A percentile compares a stretch with the other conserved stretches of the same genome.
phyloP scores from a whole-genome alignment of 2,329 filamentous ascomycete genomes.

The Aaosphaeria pasadenensis region DNA sequence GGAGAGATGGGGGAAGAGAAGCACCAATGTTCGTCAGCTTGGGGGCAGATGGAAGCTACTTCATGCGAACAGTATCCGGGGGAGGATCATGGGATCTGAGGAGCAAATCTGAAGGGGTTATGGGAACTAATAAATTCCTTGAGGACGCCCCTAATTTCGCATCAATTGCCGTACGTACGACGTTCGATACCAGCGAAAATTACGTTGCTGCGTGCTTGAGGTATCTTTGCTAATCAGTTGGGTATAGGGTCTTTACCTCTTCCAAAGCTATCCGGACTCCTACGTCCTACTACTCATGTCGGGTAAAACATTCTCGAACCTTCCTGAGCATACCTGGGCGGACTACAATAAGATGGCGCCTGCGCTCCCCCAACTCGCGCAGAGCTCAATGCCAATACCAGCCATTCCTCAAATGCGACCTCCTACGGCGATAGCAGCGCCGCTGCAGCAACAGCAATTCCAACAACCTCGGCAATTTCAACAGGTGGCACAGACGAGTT shows the following conservation, averaged over 20 bases:
- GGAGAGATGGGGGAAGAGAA: slow-evolving; percentile 22
- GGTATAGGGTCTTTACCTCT: slow-evolving; percentile 25
- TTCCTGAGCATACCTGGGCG: slow-evolving; percentile 29
- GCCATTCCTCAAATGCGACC: slow-evolving; percentile 13
- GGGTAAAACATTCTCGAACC: slow-evolving; percentile 29
- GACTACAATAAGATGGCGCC: slow-evolving; percentile 31
- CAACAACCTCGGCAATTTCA: not conserved
- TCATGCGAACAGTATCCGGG: slow-evolving; percentile 29
- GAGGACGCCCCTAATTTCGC: slow-evolving; percentile 18
- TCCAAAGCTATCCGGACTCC: slow-evolving; percentile 19
- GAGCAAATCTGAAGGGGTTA: slow-evolving; percentile 19
- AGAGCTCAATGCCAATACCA: slow-evolving; percentile 20
- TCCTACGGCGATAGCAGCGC: not conserved
- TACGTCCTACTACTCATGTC: slow-evolving; percentile 25
- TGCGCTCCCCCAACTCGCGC: slow-evolving; percentile 18
- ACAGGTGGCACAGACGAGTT: too few relatives aligned
- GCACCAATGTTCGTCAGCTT: slow-evolving; percentile 28
- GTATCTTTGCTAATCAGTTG: too few relatives aligned
- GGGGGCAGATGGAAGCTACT: slow-evolving; percentile 27
- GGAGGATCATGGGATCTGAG: slow-evolving; percentile 32
- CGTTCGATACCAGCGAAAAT: too few relatives aligned
- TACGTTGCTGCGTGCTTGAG: too few relatives aligned
- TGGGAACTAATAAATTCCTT: slow-evolving; percentile 25
- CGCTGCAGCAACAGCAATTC: not conserved
- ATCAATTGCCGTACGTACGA: slow-evolving; percentile 19